Evolutionary conservation across 163 green algal genomes (phyloP), one percentile per base, ranked within the genome.

Genomic region (Dunaliella salina): DNA sequence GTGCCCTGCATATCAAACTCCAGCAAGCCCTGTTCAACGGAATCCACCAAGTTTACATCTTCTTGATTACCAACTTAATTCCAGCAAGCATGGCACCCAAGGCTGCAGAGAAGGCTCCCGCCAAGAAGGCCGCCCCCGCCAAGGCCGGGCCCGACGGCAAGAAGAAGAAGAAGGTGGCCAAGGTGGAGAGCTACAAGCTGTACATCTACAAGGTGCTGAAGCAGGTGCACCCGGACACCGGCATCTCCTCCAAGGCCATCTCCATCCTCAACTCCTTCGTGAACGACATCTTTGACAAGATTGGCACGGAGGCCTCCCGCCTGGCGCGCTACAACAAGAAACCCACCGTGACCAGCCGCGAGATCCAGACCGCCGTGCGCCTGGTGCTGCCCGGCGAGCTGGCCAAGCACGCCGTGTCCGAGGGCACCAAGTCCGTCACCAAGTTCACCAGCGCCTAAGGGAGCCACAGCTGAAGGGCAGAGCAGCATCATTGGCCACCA

Each of bases 361-460:
- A 97, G 91, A 96, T 96, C 88, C 93, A 97, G 90, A 94, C 91
- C 33, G 93, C 92, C 25, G 93, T 95, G 86, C 89, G 93, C 82
- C 91, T 96, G 71, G 91, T 96, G 82, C 93, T 98, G 84, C 95
- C 95, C 40, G 95, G 95, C 79, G 95, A 98, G 94, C 93, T 98
- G 88, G 94, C 94, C 90, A 97, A 97, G 93, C 95, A 98, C 88
- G 95, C 95, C 80, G 94, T 98, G 79, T 97, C 93, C 33, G 95
- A 98, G 92, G 96, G 96, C 90, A 98, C 95, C 91, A 98, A 98
- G 93, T 95, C 96, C 86, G 95, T 98, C 67, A 98, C 96, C 91
- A 98, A 98, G 92, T 98, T 97, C 92, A 98, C 96, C 85, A 95
- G 92, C 25, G 93, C 92, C 71, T 98, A 92, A 91, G 85, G 8